Percentiles rank a stretch among this genome's conserved stretches.
Conservation (phyloP, 768 basidiomycete species). For the Termitomyces sp. region DNA sequence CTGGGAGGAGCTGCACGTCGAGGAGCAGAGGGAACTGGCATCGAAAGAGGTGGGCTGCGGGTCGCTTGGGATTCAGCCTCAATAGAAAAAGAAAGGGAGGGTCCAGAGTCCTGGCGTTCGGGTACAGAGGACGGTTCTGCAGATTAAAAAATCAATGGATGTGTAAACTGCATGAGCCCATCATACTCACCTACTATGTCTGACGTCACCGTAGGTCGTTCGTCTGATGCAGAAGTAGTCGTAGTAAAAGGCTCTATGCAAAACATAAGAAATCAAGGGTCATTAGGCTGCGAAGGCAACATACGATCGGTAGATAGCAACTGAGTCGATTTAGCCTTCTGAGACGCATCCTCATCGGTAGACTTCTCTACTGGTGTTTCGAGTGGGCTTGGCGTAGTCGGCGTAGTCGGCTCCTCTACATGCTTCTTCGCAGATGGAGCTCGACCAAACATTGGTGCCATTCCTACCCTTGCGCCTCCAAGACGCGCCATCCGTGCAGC, state of each 20-base stretch:
- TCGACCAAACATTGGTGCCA: slow-evolving; percentile 68
- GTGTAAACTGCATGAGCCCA: not conserved
- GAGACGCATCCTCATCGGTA: slow-evolving; percentile 8
- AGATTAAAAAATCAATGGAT: not conserved
- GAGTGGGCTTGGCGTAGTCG: slow-evolving; percentile 4
- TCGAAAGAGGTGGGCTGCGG: slow-evolving; percentile 40
- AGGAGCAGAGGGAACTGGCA: slow-evolving; percentile 73
- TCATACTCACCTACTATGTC: slow-evolving; percentile 5
- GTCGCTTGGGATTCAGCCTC: slow-evolving; percentile 25
- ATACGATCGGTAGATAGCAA: slow-evolving; percentile 4
- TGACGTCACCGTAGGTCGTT: not conserved
- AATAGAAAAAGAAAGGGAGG: slow-evolving; percentile 18
- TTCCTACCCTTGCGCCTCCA: slow-evolving; percentile 78
- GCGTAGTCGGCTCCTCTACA: slow-evolving; percentile 18
- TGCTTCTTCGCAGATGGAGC: slow-evolving; percentile 31
- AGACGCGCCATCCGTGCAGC: slow-evolving; percentile 92
- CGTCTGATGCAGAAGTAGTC: slow-evolving; percentile 5
- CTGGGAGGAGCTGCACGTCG: slow-evolving; percentile 73
- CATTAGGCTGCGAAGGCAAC: not conserved
- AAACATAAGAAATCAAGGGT: not conserved
- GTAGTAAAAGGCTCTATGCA: slow-evolving; percentile 3
- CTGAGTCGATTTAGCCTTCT: not conserved
- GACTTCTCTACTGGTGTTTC: not conserved
- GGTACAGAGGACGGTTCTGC: slow-evolving; percentile 10
- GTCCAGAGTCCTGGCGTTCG: slow-evolving; percentile 21